These are phyloP conservation scores for Cutaneotrichosporon dermatis DNA, from an alignment of 1,284 basidiomycete genomes.

Conservation along the genomic window DNA sequence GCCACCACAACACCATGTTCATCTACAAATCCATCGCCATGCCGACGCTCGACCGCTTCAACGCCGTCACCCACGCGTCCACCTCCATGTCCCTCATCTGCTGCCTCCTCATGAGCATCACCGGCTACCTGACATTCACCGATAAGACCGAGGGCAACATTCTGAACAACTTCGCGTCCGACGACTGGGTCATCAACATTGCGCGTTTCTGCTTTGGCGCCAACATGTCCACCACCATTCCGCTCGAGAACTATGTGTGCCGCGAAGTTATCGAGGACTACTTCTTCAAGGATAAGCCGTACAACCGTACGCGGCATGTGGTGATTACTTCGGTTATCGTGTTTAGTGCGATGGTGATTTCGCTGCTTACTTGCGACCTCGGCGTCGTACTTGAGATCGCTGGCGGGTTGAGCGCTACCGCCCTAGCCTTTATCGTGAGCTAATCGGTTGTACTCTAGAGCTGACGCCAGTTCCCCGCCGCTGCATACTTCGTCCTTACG, in stretches of 20 bases:
- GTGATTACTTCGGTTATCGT: constrained; percentile 86
- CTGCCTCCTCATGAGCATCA: constrained; percentile 79
- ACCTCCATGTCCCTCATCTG: constrained; percentile 74
- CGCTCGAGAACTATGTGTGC: constrained; percentile 37
- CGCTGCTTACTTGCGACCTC: constrained; percentile 89
- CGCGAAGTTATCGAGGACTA: constrained; percentile 81
- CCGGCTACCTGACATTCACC: constrained; percentile 89
- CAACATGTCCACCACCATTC: constrained; percentile 92
- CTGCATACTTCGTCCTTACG: constrained; percentile 74
- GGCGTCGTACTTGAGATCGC: constrained; percentile 97
- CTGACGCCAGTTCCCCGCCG: constrained; percentile 63
- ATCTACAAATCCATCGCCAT: constrained; percentile 91
- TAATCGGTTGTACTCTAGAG: neutral
- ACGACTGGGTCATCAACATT: constrained; percentile 81
- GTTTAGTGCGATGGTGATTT: constrained; percentile 74
- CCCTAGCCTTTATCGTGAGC: constrained; percentile 78
- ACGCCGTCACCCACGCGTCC: constrained; percentile 86
- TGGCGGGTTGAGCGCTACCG: constrained; percentile 88
- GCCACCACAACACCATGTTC: constrained; percentile 86
- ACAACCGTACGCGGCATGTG: constrained; percentile 76
- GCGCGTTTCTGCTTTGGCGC: constrained; percentile 92
- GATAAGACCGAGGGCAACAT: constrained; percentile 91
- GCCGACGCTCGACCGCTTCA: constrained; percentile 82
- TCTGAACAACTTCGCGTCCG: constrained; percentile 78
- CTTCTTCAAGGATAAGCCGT: constrained; percentile 80